Conservation (phyloP, 2,329 filamentous ascomycete genomes). For the Tolypocladium guangdongense region DNA sequence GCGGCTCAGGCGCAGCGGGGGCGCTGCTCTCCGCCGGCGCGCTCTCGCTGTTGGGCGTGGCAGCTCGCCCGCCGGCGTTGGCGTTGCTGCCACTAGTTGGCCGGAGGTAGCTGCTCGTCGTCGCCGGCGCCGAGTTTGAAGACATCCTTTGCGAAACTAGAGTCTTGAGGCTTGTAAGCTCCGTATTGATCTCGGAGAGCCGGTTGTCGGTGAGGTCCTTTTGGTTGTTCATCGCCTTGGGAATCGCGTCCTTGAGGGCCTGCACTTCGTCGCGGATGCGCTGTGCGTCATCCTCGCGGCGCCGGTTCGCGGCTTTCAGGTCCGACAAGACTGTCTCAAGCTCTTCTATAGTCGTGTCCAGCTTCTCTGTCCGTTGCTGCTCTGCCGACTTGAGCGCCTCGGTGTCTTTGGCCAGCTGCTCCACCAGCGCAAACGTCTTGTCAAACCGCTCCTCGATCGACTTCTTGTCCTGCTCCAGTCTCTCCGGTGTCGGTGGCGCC, state of each 20-base stretch:
- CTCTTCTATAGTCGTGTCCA: slow-evolving; percentile 73
- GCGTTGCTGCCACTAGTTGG: slow-evolving; percentile 10
- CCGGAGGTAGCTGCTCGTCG: slow-evolving; percentile 12
- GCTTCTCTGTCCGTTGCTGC: slow-evolving; percentile 67
- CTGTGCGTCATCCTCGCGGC: slow-evolving; percentile 79
- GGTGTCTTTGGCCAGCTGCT: slow-evolving; percentile 87
- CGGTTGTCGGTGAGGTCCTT: slow-evolving; percentile 73
- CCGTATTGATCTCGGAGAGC: slow-evolving; percentile 73
- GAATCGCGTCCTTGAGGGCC: slow-evolving; percentile 72
- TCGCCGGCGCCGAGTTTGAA: slow-evolving; percentile 16
- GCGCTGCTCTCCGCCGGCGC: slow-evolving; percentile 13
- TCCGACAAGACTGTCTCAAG: slow-evolving; percentile 75
- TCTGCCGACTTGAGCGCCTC: slow-evolving; percentile 79
- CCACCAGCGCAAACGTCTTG: slow-evolving; percentile 79
- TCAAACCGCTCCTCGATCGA: slow-evolving; percentile 89
- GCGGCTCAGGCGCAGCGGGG: slow-evolving; percentile 15
- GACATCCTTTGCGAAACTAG: slow-evolving; percentile 59
- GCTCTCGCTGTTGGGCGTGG: slow-evolving; percentile 9
- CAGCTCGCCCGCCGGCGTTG: slow-evolving; percentile 9
- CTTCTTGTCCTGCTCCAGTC: slow-evolving; percentile 88
- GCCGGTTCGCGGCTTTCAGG: slow-evolving; percentile 68
- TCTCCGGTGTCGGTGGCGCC: slow-evolving; percentile 84
- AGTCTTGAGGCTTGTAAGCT: slow-evolving; percentile 87
- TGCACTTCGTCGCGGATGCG: slow-evolving; percentile 80
- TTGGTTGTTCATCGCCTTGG: slow-evolving; percentile 78